phyloP scores from a whole-genome alignment of 495 filamentous ascomycete genomes.

The Penicillium manginii region DNA sequence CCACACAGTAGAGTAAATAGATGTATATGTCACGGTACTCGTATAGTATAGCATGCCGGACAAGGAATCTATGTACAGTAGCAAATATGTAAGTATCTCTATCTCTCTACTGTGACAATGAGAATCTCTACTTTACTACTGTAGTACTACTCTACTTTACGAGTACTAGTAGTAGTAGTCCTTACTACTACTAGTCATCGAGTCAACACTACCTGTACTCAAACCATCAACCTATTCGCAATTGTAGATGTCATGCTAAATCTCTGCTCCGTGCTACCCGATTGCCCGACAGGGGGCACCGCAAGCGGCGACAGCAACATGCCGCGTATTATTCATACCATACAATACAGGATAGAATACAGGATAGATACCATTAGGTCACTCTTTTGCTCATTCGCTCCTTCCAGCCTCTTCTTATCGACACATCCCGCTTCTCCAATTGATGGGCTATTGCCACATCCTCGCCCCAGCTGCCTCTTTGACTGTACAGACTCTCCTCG shows the following conservation, averaged over 20 bases:
- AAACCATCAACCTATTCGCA: too few relatives aligned
- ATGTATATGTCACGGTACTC: not conserved
- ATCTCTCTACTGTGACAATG: too few relatives aligned
- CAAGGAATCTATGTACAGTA: not conserved
- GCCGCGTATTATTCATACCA: conserved; percentile 6
- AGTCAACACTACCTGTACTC: not conserved
- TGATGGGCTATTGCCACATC: conserved; percentile 8
- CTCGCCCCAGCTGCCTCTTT: conserved; percentile 31
- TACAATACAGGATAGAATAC: not conserved
- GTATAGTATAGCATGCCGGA: not conserved
- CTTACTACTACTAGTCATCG: not conserved
- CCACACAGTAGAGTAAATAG: too few relatives aligned
- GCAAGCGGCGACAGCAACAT: not conserved
- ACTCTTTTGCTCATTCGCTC: conserved; percentile 9
- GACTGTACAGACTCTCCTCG: conserved; percentile 29
- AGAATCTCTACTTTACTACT: too few relatives aligned
- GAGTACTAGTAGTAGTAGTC: not conserved
- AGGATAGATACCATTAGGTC: conserved; percentile 23
- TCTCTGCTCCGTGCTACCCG: conserved; percentile 9
- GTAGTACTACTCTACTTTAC: too few relatives aligned
- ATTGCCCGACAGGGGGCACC: conserved; percentile 1
- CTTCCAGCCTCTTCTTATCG: conserved; percentile 12
- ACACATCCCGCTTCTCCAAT: conserved; percentile 11
- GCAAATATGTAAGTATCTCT: not conserved
- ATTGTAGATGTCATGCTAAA: not conserved